Base-by-base conservation (phyloP, 306 rosid genomes). In the Medicago arabica region DNA sequence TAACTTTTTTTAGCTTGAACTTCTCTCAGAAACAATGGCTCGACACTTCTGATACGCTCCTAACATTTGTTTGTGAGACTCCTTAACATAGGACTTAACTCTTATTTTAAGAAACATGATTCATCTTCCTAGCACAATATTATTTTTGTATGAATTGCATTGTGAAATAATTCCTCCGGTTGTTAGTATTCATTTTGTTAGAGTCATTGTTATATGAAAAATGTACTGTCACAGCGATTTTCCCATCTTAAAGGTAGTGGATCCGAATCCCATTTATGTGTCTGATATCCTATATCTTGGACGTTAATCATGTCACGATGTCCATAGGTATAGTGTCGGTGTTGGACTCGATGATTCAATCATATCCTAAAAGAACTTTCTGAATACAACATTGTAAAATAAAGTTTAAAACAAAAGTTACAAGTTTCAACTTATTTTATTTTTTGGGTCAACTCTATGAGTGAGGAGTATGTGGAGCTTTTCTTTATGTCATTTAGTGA, bases 401-500 rank as follows among this genome's bases (percentile, higher is more conserved):
- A 50, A 40, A 50, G 58, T 61, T 47, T 13, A 28, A 23, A 75
- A 57, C 25, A n/a, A 65, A 80, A 0, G 47, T 73, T 65, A 10
- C 46, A 64, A 8, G 36, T 66, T 73, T 67, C 9, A 21, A 21
- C 7, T 18, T 40, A 67, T 21, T 67, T 43, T 19, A 67, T 21
- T 12, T 43, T 67, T 71, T 71, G 31, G 71, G 78, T 79, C 81
- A 38, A 71, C 71, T 76, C 14, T 14, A 55, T 59, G 65, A 57
- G 12, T 34, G 57, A 61, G 25, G 25, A 75, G 23, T 38, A 31
- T 65, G 75, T 66, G 76, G 76, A 72, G 46, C 40, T 70, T 78
- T 62, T 78, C 81, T 75, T 75, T 71, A 59, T 83, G 63, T 74
- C 76, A 74, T 36, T 47, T 46, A 73, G 69, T 77, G 1, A 76